A percentile compares a stretch with the other conserved stretches of the same genome.
These are phyloP conservation scores for Globisporangium okanoganense DNA, from an alignment of 352 stramenopile species.

Conservation along the genomic window DNA sequence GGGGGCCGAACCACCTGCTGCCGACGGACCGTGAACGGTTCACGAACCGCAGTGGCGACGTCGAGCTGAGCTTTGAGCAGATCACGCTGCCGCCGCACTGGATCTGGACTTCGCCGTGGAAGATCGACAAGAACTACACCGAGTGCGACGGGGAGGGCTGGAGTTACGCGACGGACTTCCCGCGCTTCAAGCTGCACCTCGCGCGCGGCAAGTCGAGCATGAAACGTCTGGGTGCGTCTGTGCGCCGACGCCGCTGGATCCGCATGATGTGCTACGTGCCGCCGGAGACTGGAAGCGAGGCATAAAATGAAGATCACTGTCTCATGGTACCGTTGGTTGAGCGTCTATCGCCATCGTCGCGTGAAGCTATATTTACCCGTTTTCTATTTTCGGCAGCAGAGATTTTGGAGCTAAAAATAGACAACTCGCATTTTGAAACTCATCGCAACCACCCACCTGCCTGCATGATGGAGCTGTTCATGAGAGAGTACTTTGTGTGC, in stretches of 20 bases:
- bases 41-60: conserved; percentile 76
- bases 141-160: conserved; percentile 86
- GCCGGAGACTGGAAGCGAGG: conserved; percentile 21
- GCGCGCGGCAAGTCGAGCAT: conserved; percentile 76
- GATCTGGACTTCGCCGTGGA: conserved; percentile 84
- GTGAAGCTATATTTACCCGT: conserved; percentile 8
- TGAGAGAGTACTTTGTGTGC: not conserved
- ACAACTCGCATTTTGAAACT: conserved; percentile 2
- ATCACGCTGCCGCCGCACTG: conserved; percentile 67
- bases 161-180: conserved; percentile 86
- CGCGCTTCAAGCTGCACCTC: conserved; percentile 80
- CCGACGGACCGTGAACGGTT: conserved; percentile 79
- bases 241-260: conserved; percentile 79
- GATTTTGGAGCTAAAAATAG: conserved; percentile 3
- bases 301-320: not conserved
- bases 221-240: conserved; percentile 65
- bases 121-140: conserved; percentile 87
- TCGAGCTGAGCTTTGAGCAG: conserved; percentile 76
- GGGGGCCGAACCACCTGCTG: conserved; percentile 79
- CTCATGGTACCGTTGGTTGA: not conserved
- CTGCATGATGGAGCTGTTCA: not conserved
- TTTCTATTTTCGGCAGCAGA: not conserved
- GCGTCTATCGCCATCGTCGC: not conserved
- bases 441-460: not conserved
- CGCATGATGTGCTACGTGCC: conserved; percentile 83